Evolutionary conservation across 2,329 filamentous ascomycete species (phyloP).

Genomic region (Botrytis galanthina): DNA sequence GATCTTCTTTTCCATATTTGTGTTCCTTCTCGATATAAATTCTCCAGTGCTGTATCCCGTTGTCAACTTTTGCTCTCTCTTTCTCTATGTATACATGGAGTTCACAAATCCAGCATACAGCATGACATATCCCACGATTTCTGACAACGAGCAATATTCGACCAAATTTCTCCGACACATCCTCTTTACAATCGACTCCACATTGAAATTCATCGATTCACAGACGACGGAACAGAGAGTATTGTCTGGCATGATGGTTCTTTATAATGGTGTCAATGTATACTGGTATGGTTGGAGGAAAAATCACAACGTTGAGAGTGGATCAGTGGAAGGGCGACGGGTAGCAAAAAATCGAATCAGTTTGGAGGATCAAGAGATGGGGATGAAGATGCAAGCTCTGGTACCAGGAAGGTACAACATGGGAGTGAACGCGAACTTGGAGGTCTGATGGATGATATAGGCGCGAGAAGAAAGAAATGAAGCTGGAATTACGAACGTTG

Average conservation of each 20-base stretch:
- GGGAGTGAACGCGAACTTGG: neutral
- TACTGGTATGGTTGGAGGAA: neutral
- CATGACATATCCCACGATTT: neutral
- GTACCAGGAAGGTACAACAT: neutral
- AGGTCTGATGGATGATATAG: neutral
- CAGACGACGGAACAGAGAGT: neutral
- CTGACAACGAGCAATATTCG: neutral
- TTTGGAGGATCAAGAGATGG: neutral
- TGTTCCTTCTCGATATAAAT: neutral
- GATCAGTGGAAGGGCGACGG: neutral
- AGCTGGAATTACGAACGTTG: neutral
- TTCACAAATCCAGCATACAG: neutral
- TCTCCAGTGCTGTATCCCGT: neutral
- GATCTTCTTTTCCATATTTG: neutral
- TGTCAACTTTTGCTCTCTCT: neutral
- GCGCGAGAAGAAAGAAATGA: neutral
- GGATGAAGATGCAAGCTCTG: neutral
- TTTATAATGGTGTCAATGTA: neutral
- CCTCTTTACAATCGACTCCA: neutral
- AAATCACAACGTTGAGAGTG: neutral
- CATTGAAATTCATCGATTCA: neutral
- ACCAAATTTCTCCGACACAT: neutral
- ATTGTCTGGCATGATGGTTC: neutral
- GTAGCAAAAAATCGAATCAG: neutral
- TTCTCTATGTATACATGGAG: neutral